A percentile compares a stretch with the other conserved stretches of the same genome.
phyloP scores from a whole-genome alignment of 371 early-diverging fungal genomes.

The Blastocladiella emersonii region DNA sequence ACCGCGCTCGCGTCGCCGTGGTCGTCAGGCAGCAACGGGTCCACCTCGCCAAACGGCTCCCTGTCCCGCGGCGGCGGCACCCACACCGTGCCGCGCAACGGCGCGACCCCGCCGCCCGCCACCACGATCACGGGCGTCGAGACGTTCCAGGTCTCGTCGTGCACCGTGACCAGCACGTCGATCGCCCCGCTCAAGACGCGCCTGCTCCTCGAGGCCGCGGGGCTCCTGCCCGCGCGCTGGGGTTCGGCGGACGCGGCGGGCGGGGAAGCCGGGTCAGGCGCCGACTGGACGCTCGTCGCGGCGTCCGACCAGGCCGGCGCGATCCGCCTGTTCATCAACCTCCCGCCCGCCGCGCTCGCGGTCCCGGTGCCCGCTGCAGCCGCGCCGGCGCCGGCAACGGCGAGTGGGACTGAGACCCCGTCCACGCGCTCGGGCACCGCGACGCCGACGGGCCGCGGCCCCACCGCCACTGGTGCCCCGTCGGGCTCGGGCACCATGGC shows the following conservation, averaged over 20 bases:
- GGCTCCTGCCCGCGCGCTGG: background rate
- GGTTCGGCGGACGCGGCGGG: background rate
- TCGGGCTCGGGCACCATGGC: no score
- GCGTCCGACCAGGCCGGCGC: slow-evolving; percentile 7
- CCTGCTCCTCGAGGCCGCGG: background rate
- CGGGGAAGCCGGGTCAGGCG: background rate
- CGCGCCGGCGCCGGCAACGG: no score
- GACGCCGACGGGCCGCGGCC: no score
- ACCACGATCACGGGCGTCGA: slow-evolving; percentile 14
- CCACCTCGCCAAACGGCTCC: no score
- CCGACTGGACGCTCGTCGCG: background rate
- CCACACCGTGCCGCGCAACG: no score
- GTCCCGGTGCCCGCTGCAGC: background rate
- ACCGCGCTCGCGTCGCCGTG: slow-evolving; percentile 9
- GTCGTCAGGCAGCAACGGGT: slow-evolving; percentile 3
- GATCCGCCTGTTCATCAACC: slow-evolving; percentile 10
- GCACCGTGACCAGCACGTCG: slow-evolving; percentile 13
- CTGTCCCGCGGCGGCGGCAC: no score
- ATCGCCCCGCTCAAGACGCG: slow-evolving; percentile 18
- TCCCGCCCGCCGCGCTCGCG: background rate
- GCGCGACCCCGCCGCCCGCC: background rate
- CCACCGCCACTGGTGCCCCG: no score
- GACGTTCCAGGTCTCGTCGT: slow-evolving; percentile 14
- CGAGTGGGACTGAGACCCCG: no score
- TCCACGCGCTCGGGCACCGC: no score